Conservation (phyloP, 108 stramenopile genomes). For the Nannochloropsis oceanica region DNA sequence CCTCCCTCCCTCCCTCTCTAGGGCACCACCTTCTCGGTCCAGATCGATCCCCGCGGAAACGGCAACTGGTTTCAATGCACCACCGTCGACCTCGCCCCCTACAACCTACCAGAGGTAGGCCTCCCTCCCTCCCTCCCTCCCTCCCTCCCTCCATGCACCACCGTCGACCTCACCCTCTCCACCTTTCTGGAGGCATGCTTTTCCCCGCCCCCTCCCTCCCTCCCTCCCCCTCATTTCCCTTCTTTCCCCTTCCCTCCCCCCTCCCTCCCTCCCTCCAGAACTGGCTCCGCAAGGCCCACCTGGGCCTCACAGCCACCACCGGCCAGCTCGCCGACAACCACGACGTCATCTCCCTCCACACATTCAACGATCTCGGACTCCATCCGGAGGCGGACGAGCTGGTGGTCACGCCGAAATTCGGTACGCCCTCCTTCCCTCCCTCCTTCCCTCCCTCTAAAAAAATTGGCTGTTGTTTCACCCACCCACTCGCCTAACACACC, state of each 20-base stretch:
- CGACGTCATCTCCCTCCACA: constrained; percentile 39
- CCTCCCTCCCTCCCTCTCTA: background rate
- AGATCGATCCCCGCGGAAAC: constrained; percentile 12
- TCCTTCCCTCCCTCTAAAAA: background rate
- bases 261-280: background rate
- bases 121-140: background rate
- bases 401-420: background rate
- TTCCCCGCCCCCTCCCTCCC: too few species aligned
- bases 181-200: too few species aligned
- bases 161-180: background rate
- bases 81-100: background rate
- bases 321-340: constrained; percentile 57
- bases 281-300: constrained; percentile 20
- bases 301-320: constrained; percentile 45
- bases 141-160: background rate
- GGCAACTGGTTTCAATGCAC: constrained; percentile 15
- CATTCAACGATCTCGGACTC: constrained; percentile 1
- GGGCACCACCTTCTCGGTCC: background rate
- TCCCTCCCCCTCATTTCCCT: too few species aligned
- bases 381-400: background rate
- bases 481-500: background rate
- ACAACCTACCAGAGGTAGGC: background rate
- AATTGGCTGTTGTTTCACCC: background rate
- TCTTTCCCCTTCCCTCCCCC: background rate
- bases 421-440: background rate